A percentile compares a stretch with the other conserved stretches of the same genome.
These are phyloP conservation scores for Colletotrichum sp. DNA, from an alignment of 2,329 filamentous ascomycete species.

Conservation along the genomic window DNA sequence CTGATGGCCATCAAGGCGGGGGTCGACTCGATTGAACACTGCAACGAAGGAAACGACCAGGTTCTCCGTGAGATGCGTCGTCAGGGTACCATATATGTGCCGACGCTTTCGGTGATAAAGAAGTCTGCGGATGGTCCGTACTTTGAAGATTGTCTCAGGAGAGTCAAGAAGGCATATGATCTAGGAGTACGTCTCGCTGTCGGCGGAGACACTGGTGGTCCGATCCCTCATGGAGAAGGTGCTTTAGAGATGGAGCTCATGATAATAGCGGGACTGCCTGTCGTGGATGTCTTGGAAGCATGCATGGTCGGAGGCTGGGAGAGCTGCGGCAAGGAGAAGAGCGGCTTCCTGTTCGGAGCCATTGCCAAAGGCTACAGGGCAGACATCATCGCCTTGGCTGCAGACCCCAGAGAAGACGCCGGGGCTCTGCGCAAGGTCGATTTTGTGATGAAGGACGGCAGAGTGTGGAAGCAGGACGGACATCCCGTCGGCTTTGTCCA, in stretches of 20 bases:
- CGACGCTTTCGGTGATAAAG: constrained; percentile 49
- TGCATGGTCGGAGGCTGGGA: constrained; percentile 60
- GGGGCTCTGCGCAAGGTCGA: constrained; percentile 49
- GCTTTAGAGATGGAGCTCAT: constrained; percentile 60
- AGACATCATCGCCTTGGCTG: constrained; percentile 55
- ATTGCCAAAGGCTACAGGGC: constrained; percentile 53
- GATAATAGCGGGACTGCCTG: constrained; percentile 52
- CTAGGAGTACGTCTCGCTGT: constrained; percentile 54
- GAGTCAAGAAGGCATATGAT: constrained; percentile 48
- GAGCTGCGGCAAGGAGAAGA: constrained; percentile 56
- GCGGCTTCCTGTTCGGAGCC: constrained; percentile 57
- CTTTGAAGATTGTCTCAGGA: constrained; percentile 33
- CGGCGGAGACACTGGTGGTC: constrained; percentile 61
- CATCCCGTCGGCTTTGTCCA: constrained; percentile 5
- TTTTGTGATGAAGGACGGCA: constrained; percentile 64
- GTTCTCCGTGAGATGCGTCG: constrained; percentile 48
- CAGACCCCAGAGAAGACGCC: constrained; percentile 45
- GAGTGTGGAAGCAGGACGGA: constrained; percentile 49
- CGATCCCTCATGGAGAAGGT: constrained; percentile 58
- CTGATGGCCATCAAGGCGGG: constrained; percentile 51
- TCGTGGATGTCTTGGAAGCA: constrained; percentile 54
- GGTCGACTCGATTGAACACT: constrained; percentile 54
- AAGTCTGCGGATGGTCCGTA: not conserved
- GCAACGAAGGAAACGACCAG: constrained; percentile 39
- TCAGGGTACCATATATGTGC: constrained; percentile 54